phyloP scores from a whole-genome alignment of 176 grass and related monocot genomes.

The Oryza punctata region DNA sequence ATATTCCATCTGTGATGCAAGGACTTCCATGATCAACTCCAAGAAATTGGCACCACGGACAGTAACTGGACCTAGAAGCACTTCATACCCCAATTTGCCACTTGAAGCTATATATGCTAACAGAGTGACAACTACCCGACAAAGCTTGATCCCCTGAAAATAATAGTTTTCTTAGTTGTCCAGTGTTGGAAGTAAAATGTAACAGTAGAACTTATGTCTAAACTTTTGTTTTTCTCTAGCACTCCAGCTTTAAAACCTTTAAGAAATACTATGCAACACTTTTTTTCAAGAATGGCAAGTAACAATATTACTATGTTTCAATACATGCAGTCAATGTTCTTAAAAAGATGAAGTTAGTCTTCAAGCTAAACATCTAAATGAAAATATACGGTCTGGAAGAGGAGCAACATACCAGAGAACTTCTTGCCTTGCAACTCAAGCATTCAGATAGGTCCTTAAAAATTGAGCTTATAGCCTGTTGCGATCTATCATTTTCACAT shows the following conservation, averaged over 20 bases:
- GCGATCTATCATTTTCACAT: conserved; percentile 46
- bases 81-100: conserved; percentile 67
- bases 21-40: conserved; percentile 67
- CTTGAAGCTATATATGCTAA: conserved; percentile 89
- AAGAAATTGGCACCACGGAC: conserved; percentile 61
- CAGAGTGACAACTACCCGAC: conserved; percentile 65
- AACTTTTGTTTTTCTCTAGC: not conserved
- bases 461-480: conserved; percentile 58
- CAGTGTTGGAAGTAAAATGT: not conserved
- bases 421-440: conserved; percentile 51
- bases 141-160: conserved; percentile 88
- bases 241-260: not conserved
- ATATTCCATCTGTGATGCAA: conserved; percentile 71
- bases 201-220: not conserved
- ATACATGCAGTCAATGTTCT: not conserved
- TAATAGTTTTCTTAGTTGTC: not conserved
- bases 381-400: conserved; percentile 22
- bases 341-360: not conserved
- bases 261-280: not conserved
- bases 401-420: conserved; percentile 57
- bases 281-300: not conserved
- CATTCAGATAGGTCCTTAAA: conserved; percentile 73
- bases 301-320: not conserved
- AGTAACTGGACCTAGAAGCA: conserved; percentile 60
- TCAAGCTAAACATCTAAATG: conserved; percentile 21